Base-by-base conservation (phyloP, 176 grass and related monocot genomes). In the Avena insularis region DNA sequence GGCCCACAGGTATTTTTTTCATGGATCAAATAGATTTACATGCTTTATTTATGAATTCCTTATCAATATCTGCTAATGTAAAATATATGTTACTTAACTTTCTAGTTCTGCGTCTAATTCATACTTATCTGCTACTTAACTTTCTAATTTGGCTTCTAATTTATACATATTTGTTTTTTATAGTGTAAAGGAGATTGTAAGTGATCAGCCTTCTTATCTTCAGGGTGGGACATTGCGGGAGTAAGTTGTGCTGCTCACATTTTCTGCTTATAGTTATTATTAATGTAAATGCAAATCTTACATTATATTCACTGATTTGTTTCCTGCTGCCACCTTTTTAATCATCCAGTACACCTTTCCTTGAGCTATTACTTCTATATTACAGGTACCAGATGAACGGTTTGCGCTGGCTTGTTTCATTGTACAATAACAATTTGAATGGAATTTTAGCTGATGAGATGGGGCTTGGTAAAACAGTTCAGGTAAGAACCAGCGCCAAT, bases 381-480 rank as follows among this genome's bases (percentile, higher is more conserved):
- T 87, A 74, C 88, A 99, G 97, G 90, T 99, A 99, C 75, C 97
- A 99, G 89, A 93, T 99, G 92, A 99, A 99, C 15, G 97, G 97
- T 69, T 87, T 99, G 66, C 92, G 97, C 73, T 98, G 96, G 96
- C 71, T 98, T 86, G 93, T 98, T 85, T 98, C 96, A 9, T 87
- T 98, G 87, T 98, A 98, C 83, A 98, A 98, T 71, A 98, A 98
- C 79, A 92, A 95, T 83, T 91, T 98, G 83, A 98, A 98, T 78
- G 96, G 96, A 80, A 98, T 98, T 88, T 88, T 98, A 86, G 96
- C 96, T 75, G 96, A 98, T 92, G 96, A 98, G 88, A 98, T 98
- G 96, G 96, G 96, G 82, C 96, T 98, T 84, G 96, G 96, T 76
- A 98, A 98, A 98, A 98, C 96, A 87, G 96, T 98, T 61, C 96